Base-by-base conservation (phyloP, 805 yeast genomes). In the Ogataea parapolymorpha region DNA sequence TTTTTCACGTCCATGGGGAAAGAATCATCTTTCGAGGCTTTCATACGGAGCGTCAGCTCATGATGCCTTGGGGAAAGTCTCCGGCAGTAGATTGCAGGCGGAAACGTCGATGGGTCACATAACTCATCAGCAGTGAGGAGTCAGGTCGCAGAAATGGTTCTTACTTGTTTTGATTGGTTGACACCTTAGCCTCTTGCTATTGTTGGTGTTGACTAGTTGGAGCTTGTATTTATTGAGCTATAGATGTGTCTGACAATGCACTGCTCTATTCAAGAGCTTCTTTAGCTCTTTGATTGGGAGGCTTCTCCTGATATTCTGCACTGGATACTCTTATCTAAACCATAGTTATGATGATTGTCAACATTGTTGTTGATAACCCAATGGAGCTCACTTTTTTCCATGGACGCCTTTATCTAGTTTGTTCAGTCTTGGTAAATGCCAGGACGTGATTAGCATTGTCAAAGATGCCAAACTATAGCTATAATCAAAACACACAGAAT, bases 61-160 rank as follows among this genome's bases (percentile, higher is more conserved):
- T 42, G 9, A 13, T 61, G 84, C 84, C 80, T 81, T 75, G 87
- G 89, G 89, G 88, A 82, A 82, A 82, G 89, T 82, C 89, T 82
- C 88, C 89, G 78, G 85, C 85, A 85, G 65, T 62, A 45, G 44
- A 24, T 50, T 35, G 47, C 62, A 66, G 68, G 79, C 83, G 88
- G 88, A 80, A 80, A 81, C 63, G 56, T 52, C 53, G 46, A 35
- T 49, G 48, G 45, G 43, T 51, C 36, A 44, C 43, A 50, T 17
- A 51, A 48, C 41, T 35, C 46, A 41, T 33, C 44, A 48, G 48
- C 45, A 31, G 31, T n/a, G 25, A 9, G 29, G 13, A 2, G 32
- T 11, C 12, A 6, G 26, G 15, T 7, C n/a, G n/a, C 34, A 25
- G 32, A 8, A 35, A 4, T 8, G 16, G 33, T 35, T 42, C 23